Evolutionary conservation across 768 basidiomycete species (phyloP).

Genomic region (Gymnopilus dilepis): DNA sequence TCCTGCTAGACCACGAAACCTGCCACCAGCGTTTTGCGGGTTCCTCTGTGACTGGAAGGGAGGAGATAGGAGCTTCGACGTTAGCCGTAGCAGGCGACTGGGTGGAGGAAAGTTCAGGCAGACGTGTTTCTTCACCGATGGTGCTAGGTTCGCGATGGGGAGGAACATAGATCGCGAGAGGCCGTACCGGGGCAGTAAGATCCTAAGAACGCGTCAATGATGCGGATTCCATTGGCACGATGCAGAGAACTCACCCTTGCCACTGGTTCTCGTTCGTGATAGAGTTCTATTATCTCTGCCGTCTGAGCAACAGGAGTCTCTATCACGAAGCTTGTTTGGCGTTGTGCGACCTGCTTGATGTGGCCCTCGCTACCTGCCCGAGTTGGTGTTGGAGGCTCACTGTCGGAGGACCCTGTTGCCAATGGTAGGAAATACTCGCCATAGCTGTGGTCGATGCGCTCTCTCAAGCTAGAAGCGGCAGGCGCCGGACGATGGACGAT

Average conservation of each 20-base stretch:
- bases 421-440: slow-evolving; percentile 1
- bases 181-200: slow-evolving; percentile 16
- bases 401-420: neutral
- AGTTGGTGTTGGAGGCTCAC: neutral
- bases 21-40: slow-evolving; percentile 22
- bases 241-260: neutral
- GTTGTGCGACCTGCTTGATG: neutral
- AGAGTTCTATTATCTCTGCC: neutral
- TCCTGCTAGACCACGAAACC: slow-evolving; percentile 9
- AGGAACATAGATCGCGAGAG: slow-evolving; percentile 15
- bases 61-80: slow-evolving; percentile 5
- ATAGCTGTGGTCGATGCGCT: slow-evolving; percentile 8
- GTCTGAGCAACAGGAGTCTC: neutral
- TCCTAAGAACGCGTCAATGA: slow-evolving; percentile 7
- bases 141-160: slow-evolving; percentile 2
- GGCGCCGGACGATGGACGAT: slow-evolving; percentile 13
- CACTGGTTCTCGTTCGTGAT: neutral
- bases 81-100: slow-evolving; percentile 9
- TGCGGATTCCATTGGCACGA: neutral
- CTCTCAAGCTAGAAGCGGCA: neutral
- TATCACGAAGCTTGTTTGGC: neutral
- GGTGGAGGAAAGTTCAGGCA: neutral
- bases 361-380: too few relatives aligned
- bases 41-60: neutral
- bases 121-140: slow-evolving; percentile 1